phyloP scores from a whole-genome alignment of 345 rosid genomes.

The Lumnitzera littorea region DNA sequence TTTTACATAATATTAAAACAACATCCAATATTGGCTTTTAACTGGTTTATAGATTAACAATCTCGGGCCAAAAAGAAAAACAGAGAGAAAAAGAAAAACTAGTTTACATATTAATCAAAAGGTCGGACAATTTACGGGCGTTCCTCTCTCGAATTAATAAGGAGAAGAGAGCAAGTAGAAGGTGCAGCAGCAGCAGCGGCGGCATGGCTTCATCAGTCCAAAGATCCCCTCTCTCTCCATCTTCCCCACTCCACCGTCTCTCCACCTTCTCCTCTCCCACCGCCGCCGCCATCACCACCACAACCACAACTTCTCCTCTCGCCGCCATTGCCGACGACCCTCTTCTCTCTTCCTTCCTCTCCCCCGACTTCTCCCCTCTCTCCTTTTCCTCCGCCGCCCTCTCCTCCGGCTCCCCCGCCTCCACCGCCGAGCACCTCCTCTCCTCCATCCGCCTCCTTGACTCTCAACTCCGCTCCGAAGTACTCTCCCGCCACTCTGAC shows the following conservation, averaged over 20 bases:
- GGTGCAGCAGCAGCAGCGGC: too few species aligned
- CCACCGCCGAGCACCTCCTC: conserved; percentile 96
- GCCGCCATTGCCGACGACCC: conserved; percentile 74
- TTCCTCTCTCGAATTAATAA: too few species aligned
- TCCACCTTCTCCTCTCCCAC: conserved; percentile 54
- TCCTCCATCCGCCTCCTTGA: conserved; percentile 91
- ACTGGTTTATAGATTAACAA: too few species aligned
- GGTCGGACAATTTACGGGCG: too few species aligned
- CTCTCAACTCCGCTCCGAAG: conserved; percentile 83
- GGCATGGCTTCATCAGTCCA: conserved; percentile 49
- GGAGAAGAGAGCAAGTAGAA: too few species aligned
- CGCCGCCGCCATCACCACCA: conserved; percentile 12
- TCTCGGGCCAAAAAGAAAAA: too few species aligned
- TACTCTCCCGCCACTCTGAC: conserved; percentile 77
- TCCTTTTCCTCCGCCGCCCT: conserved; percentile 93
- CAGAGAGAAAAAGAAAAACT: too few species aligned
- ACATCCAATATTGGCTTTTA: too few species aligned
- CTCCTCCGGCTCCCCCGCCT: conserved; percentile 98
- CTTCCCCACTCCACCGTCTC: conserved; percentile 70
- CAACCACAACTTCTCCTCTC: conserved; percentile 34
- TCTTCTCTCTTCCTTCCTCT: conserved; percentile 73
- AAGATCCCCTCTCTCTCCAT: conserved; percentile 29
- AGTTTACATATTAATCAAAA: too few species aligned
- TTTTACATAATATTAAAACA: too few species aligned
- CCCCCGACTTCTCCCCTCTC: conserved; percentile 78